Percentiles rank a stretch among this genome's conserved stretches.
Conservation (phyloP, 73 alveolate genomes). For the Tetrahymena thermophila region DNA sequence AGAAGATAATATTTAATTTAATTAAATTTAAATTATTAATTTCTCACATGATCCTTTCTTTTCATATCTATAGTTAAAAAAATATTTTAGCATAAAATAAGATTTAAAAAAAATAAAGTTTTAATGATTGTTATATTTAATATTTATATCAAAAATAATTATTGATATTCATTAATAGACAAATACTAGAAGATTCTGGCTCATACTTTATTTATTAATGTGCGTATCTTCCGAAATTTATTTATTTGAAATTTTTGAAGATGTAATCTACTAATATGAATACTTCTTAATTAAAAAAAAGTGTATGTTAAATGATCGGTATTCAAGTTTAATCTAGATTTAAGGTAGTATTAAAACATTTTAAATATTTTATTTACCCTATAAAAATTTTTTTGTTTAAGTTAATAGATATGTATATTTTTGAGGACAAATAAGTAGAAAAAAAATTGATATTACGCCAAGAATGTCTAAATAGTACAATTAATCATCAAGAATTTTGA, state of each 20-base stretch:
- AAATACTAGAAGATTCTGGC: background rate
- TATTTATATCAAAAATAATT: background rate
- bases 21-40: too few relatives aligned
- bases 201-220: background rate
- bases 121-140: too few relatives aligned
- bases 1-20: too few relatives aligned
- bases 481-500: background rate
- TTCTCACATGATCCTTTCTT: too few relatives aligned
- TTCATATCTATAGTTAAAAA: too few relatives aligned
- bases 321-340: background rate
- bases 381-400: too few relatives aligned
- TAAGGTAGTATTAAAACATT: background rate
- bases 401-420: background rate
- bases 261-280: background rate
- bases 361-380: background rate
- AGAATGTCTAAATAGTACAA: background rate
- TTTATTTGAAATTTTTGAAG: too few relatives aligned
- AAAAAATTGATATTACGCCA: background rate
- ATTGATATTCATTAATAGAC: background rate
- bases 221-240: background rate
- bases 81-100: too few relatives aligned
- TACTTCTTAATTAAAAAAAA: too few relatives aligned
- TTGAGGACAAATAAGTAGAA: background rate
- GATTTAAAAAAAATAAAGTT: too few relatives aligned
- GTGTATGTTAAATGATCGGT: background rate